phyloP scores from a whole-genome alignment of 2,329 filamentous ascomycete genomes.

The Davidsoniella virescens region DNA sequence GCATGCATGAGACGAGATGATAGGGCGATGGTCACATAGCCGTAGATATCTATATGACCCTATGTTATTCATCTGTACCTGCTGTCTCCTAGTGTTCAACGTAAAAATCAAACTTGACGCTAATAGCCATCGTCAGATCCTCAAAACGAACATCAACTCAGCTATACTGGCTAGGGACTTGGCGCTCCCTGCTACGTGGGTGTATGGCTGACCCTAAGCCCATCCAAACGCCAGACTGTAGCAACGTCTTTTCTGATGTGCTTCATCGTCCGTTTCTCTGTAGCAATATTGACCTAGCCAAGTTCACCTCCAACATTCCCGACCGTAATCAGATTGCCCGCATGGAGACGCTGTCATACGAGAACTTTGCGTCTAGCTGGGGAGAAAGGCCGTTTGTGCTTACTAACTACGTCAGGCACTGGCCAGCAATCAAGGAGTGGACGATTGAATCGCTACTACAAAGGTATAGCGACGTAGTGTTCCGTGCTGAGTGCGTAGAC shows the following conservation, averaged over 20 bases:
- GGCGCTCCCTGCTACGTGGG: slow-evolving; percentile 62
- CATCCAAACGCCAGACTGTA: slow-evolving; percentile 47
- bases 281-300: slow-evolving; percentile 52
- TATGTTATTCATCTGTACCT: no score
- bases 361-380: slow-evolving; percentile 63
- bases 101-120: no score
- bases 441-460: slow-evolving; percentile 47
- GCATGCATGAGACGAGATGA: slow-evolving; percentile 19
- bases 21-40: no score
- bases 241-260: slow-evolving; percentile 73
- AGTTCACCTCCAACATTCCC: slow-evolving; percentile 58
- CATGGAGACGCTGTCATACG: slow-evolving; percentile 49
- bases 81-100: no score
- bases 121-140: slow-evolving; percentile 15
- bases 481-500: slow-evolving; percentile 85
- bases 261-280: slow-evolving; percentile 84
- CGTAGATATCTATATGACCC: no score
- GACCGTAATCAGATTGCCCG: slow-evolving; percentile 54
- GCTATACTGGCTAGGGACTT: slow-evolving; percentile 27
- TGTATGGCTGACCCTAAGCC: slow-evolving; percentile 32
- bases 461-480: slow-evolving; percentile 50
- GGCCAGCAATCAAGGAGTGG: slow-evolving; percentile 68
- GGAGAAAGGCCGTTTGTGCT: slow-evolving; percentile 73
- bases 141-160: slow-evolving; percentile 9
- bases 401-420: slow-evolving; percentile 62